Conservation (phyloP, 2,329 filamentous ascomycete species). For the Neopestalotiopsis sp. region DNA sequence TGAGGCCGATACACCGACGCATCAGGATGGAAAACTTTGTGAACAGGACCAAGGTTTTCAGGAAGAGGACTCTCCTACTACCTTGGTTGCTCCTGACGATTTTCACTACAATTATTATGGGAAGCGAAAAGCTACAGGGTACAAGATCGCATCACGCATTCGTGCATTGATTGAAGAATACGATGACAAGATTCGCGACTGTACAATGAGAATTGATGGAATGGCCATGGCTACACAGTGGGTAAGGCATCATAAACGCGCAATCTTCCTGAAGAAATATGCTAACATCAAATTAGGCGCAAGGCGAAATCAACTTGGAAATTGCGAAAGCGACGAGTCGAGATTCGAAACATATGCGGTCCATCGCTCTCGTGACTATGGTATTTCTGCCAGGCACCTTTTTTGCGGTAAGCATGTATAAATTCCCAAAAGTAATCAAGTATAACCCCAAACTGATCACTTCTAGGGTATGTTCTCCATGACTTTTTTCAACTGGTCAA, state of each 20-base stretch:
- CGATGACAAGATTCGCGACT: slow-evolving; percentile 38
- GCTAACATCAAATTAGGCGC: too few species aligned
- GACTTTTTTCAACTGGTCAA: slow-evolving; percentile 34
- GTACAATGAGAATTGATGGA: slow-evolving; percentile 39
- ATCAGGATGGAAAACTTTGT: too few species aligned
- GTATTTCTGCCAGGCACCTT: too few species aligned
- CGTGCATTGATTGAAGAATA: slow-evolving; percentile 35
- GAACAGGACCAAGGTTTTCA: neutral
- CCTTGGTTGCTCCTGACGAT: neutral
- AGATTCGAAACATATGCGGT: too few species aligned
- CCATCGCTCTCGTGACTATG: too few species aligned
- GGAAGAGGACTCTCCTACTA: neutral
- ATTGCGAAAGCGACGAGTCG: too few species aligned
- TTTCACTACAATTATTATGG: too few species aligned
- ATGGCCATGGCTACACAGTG: slow-evolving; percentile 43
- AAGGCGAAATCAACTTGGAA: slow-evolving; percentile 36
- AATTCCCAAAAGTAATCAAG: too few species aligned
- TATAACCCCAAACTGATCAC: too few species aligned
- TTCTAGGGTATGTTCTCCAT: slow-evolving; percentile 35
- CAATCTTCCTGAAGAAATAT: too few species aligned
- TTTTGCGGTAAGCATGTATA: slow-evolving; percentile 34
- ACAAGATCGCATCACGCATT: slow-evolving; percentile 28
- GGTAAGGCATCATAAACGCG: too few species aligned
- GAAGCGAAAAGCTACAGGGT: neutral
- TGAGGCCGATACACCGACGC: too few species aligned